Base-by-base conservation (phyloP, 148 eudicot species). In the Hydrangea macrophylla region DNA sequence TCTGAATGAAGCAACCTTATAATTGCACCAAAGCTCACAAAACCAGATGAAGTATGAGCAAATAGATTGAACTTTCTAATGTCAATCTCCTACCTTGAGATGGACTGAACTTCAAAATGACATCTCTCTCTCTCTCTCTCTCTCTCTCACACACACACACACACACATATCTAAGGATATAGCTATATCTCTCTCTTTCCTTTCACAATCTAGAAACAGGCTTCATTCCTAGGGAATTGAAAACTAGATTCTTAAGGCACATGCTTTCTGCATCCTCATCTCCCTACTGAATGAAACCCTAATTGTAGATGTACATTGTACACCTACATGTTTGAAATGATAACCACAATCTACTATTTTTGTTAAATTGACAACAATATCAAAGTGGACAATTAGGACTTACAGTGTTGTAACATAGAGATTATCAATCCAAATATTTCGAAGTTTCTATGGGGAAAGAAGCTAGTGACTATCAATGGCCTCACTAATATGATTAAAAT, bases 281-380 rank as follows among this genome's bases (percentile, higher is more conserved):
- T 48, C 53, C 2, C 53, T 22, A 48, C 7, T 48, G 39, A 35
- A 35, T n/a, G n/a, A 60, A 60, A 36, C 64, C 64, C 64, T 20
- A 60, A 48, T 18, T 48, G 22, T 48, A 42, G n/a, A n/a, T n/a
- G n/a, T n/a, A n/a, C n/a, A n/a, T n/a, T n/a, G n/a, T n/a, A n/a
- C n/a, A n/a, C n/a, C n/a, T n/a, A n/a, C n/a, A n/a, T n/a, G n/a
- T n/a, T n/a, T n/a, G n/a, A n/a, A 42, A 42, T 5, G 48, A 13
- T 2, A 7, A 33, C 17, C 6, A 31, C n/a, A 32, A 24, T 11
- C 5, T 36, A 1, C 48, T 35, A 20, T 42, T 3, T 42, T 12
- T 42, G 6, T 42, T n/a, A n/a, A n/a, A n/a, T 42, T 42, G 17
- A 0, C 17, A 11, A 11, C 18, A n/a, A n/a, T n/a, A 13, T 3